Base-by-base conservation (phyloP, 2,329 filamentous ascomycete genomes). In the Emergomyces orientalis region DNA sequence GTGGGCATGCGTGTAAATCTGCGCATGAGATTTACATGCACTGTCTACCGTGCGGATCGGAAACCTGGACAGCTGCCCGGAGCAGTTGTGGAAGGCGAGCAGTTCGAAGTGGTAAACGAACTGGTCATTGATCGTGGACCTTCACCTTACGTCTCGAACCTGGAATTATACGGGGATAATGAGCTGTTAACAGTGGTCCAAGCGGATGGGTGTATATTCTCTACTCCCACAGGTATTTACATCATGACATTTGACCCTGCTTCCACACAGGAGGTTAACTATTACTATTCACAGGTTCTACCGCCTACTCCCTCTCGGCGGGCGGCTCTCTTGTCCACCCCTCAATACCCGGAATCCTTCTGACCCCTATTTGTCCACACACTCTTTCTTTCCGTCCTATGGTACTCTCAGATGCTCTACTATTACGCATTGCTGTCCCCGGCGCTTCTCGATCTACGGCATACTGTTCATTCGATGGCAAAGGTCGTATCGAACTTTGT, bases 11-110 rank as follows among this genome's bases (percentile, higher is more conserved):
- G 93, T 61, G 93, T 97, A 65, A 97, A 96, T 72, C 81, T 99
- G 69, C 91, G 94, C 68, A 99, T 99, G 94, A 89, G 94, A 65
- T 99, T 99, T 76, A 99, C 94, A 19, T 97, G 93, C 78, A 97
- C 94, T 0, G 92, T 99, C 9, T 97, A 93, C 79, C 88, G 93
- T 54, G 83, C 88, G 67, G 85, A 79, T 65, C 71, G 72, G 8
- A 77, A 72, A 60, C 75, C 77, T 51, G 76, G 74, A 14, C 75
- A 79, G 7, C 78, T 73, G n/a, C 72, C 79, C 1, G 83, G 82
- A 13, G 81, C 84, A n/a, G 83, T 88, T 67, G 88, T 94, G 69
- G 92, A 97, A 75, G 90, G 88, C 54, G 93, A 97, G 78, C 92
- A 96, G 71, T 97, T 97, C 67, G 94, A 99, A 78, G 93, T 99